Percentiles rank a stretch among this genome's conserved stretches.
These are phyloP conservation scores for Solanum hybrid DNA, from an alignment of 305 asterid genomes.

Conservation along the genomic window DNA sequence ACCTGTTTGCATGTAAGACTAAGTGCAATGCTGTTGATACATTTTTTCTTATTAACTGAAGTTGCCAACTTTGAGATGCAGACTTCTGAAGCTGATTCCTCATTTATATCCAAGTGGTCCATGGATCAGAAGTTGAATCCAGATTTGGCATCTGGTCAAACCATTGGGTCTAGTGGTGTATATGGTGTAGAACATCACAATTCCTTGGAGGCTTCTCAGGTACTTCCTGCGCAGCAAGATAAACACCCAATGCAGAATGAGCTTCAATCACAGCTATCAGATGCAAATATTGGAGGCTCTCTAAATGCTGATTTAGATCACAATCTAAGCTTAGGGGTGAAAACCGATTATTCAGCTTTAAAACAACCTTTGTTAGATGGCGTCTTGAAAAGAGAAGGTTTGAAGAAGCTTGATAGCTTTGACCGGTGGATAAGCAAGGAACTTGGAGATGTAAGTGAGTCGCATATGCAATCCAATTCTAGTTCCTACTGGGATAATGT, in stretches of 20 bases:
- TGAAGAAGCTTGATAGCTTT: slow-evolving; percentile 91
- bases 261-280: slow-evolving; percentile 25
- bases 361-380: slow-evolving; percentile 62
- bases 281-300: slow-evolving; percentile 30
- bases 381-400: slow-evolving; percentile 41
- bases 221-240: slow-evolving; percentile 29
- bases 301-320: slow-evolving; percentile 31
- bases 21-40: background rate
- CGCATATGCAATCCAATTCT: slow-evolving; percentile 50
- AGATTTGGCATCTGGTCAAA: slow-evolving; percentile 24
- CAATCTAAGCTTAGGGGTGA: slow-evolving; percentile 34
- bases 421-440: slow-evolving; percentile 96
- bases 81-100: slow-evolving; percentile 42
- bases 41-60: background rate
- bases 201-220: slow-evolving; percentile 21
- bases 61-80: slow-evolving; percentile 17
- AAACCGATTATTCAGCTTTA: slow-evolving; percentile 37
- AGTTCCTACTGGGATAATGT: slow-evolving; percentile 72
- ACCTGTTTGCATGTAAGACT: background rate
- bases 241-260: slow-evolving; percentile 32
- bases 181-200: slow-evolving; percentile 26
- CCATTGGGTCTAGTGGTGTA: slow-evolving; percentile 28
- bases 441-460: slow-evolving; percentile 80
- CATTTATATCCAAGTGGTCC: slow-evolving; percentile 34
- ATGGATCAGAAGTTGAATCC: slow-evolving; percentile 37